Base-by-base conservation (phyloP, 768 basidiomycete genomes). In the Coprinellus aureogranulatus region DNA sequence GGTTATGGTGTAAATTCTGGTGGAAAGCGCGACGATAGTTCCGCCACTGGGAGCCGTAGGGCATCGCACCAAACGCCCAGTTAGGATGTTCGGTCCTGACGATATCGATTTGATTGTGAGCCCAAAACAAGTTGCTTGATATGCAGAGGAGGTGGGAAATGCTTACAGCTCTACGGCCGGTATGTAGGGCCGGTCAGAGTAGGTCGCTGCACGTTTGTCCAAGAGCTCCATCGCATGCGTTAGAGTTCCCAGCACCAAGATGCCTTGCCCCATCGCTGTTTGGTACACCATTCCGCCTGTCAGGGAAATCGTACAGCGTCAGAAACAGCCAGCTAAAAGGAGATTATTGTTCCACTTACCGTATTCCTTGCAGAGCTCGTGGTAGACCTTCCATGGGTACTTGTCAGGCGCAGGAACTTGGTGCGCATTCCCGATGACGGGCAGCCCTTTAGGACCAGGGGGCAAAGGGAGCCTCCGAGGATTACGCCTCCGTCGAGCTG, bases 371-470 rank as follows among this genome's bases (percentile, higher is more conserved):
- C 67, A 68, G 76, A 77, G 79, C 40, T 71, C 60, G 1, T 67
- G 22, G 52, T 74, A 77, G 11, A 68, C 65, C 60, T 76, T 53
- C 76, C 77, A 79, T 10, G 70, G 68, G 34, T 14, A 14, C 34
- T 34, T 34, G 20, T 68, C 69, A 20, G 59, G 45, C 10, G 67
- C 65, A 11, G 79, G 79, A 69, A 79, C 71, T 40, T 78, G 75
- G 1, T 75, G 63, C n/a, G 77, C 59, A 59, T 81, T 81, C 2
- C 79, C 79, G 23, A 81, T 30, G 16, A 80, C 50, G 2, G 78
- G 78, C 11, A 74, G 63, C 12, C 70, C 72, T 48, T 69, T 72
- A 6, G 78, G 78, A 2, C 78, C 75, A 3, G 72, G 70, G 9
- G 77, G 79, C 2, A 70, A 51, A 1, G 62, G 62, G 8, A 77